Percentiles rank a stretch among this genome's conserved stretches.
These are phyloP conservation scores for Typha latifolia DNA, from an alignment of 176 grass and related monocot genomes.

Conservation along the genomic window DNA sequence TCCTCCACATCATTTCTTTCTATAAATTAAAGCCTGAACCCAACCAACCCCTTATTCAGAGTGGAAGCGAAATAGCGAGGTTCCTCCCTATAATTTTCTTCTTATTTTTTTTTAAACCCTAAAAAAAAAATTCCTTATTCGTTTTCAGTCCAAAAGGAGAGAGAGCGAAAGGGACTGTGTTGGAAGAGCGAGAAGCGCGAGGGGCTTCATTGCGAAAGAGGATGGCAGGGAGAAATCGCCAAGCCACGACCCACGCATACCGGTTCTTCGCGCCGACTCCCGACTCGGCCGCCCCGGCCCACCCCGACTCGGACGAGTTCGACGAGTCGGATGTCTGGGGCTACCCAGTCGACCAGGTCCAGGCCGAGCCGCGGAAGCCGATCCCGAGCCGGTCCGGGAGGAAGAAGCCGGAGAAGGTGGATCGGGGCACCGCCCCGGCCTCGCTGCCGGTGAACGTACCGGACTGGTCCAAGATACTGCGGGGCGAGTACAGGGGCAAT, in stretches of 20 bases:
- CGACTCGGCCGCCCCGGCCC: constrained; percentile 3
- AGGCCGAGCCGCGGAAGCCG: neutral
- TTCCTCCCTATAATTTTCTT: neutral
- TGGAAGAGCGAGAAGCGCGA: neutral
- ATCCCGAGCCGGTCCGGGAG: constrained; percentile 4
- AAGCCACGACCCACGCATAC: constrained; percentile 49
- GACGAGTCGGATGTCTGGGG: constrained; percentile 81
- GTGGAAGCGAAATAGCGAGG: neutral
- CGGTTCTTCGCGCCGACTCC: constrained; percentile 48
- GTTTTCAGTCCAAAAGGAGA: too few relatives aligned
- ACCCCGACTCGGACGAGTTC: constrained; percentile 44
- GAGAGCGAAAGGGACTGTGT: too few relatives aligned
- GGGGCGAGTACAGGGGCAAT: constrained; percentile 31
- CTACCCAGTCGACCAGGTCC: constrained; percentile 3
- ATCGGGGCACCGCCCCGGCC: constrained; percentile 7
- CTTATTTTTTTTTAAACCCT: neutral
- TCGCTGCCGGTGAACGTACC: constrained; percentile 79
- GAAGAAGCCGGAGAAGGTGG: constrained; percentile 15
- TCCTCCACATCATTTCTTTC: neutral
- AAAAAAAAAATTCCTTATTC: too few relatives aligned
- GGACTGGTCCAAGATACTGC: constrained; percentile 89
- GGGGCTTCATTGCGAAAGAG: neutral
- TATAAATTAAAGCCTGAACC: constrained; percentile 35
- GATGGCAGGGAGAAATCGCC: constrained; percentile 48
- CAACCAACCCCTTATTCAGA: neutral